Evolutionary conservation across 2,329 filamentous ascomycete species (phyloP).

Genomic region (Parafenestella ontariensis): DNA sequence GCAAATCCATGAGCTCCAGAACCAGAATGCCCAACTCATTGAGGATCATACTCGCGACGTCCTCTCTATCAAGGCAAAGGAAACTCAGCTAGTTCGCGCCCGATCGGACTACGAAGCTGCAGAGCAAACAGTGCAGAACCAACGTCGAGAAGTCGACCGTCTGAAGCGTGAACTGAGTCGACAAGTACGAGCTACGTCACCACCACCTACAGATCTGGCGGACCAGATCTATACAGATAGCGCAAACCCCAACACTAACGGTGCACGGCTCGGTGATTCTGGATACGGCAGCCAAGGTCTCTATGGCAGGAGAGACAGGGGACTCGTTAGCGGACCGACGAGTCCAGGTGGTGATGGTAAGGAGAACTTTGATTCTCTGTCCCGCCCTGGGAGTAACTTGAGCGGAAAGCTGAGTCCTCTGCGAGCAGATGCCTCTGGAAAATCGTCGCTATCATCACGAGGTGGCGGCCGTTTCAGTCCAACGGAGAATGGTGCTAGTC

Average conservation of each 20-base stretch:
- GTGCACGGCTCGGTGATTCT: constrained; percentile 45
- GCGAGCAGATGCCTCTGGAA: constrained; percentile 43
- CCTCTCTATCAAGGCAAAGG: constrained; percentile 96
- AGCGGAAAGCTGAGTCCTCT: constrained; percentile 50
- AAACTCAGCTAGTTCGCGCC: constrained; percentile 93
- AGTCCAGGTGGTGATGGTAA: constrained; percentile 54
- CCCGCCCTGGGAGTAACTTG: constrained; percentile 43
- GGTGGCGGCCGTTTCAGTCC: constrained; percentile 44
- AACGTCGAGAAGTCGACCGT: constrained; percentile 87
- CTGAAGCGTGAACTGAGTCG: constrained; percentile 82
- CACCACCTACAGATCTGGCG: constrained; percentile 56
- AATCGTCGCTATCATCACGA: constrained; percentile 43
- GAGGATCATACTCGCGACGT: constrained; percentile 97
- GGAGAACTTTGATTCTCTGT: constrained; percentile 54
- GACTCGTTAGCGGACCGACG: constrained; percentile 34
- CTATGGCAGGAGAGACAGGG: constrained; percentile 38
- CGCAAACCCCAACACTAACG: constrained; percentile 60
- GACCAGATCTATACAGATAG: constrained; percentile 65
- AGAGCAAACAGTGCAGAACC: constrained; percentile 82
- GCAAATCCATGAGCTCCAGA: constrained; percentile 92
- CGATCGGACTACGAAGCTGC: constrained; percentile 88
- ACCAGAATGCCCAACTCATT: constrained; percentile 94
- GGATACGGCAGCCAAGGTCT: constrained; percentile 52
- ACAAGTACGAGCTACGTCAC: constrained; percentile 61
- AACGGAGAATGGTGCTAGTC: constrained; percentile 31